Conservation (phyloP, 164 flowering plant genomes). For the Umbellularia californica region DNA sequence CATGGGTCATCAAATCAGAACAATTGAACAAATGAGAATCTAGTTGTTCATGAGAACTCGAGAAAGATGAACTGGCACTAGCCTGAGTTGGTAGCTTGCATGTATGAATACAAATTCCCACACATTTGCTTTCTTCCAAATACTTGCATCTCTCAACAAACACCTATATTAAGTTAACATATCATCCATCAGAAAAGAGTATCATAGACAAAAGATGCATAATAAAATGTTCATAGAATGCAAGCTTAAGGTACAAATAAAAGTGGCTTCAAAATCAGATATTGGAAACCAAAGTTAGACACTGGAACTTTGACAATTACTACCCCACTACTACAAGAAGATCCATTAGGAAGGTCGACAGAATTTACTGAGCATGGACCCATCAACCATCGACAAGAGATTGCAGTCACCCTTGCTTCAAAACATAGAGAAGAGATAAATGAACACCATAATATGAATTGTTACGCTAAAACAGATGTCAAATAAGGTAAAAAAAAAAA, state of each 20-base stretch:
- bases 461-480: neutral
- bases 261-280: neutral
- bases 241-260: neutral
- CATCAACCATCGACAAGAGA: conserved; percentile 96
- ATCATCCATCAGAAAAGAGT: neutral
- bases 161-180: conserved; percentile 39
- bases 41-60: neutral
- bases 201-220: neutral
- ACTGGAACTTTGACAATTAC: conserved; percentile 2
- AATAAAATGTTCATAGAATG: neutral
- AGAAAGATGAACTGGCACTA: conserved; percentile 4
- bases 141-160: conserved; percentile 91
- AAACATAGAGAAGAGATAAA: conserved; percentile 6
- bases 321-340: conserved; percentile 76
- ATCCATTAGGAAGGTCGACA: conserved; percentile 71
- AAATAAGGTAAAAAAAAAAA: neutral
- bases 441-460: neutral
- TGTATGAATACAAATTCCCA: conserved; percentile 79
- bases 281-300: neutral
- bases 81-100: conserved; percentile 98
- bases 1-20: neutral
- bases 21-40: neutral
- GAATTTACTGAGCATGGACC: conserved; percentile 69
- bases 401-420: conserved; percentile 88
- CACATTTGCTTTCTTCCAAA: conserved; percentile 90